Percentiles rank a stretch among this genome's conserved stretches.
phyloP scores from a whole-genome alignment of 2,329 filamentous ascomycete species.

The Alternaria triticimaculans region DNA sequence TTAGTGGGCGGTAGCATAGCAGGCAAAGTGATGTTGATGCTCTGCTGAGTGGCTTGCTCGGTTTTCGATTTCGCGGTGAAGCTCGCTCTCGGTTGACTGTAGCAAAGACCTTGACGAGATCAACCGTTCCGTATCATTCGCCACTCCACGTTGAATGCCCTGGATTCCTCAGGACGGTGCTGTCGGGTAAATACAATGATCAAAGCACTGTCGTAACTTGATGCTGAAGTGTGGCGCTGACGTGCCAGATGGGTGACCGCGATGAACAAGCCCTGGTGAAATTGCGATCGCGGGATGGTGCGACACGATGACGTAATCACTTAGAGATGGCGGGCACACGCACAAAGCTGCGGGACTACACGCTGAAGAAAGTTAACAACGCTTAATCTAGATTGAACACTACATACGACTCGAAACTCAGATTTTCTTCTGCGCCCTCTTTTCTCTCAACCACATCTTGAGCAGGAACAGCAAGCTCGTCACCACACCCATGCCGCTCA shows the following conservation, averaged over 20 bases:
- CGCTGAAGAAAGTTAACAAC: background rate
- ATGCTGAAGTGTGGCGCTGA: background rate
- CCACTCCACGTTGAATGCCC: background rate
- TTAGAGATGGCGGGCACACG: background rate
- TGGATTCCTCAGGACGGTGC: background rate
- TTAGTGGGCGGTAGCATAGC: background rate
- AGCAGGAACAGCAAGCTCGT: slow-evolving; percentile 32
- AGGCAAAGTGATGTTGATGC: background rate
- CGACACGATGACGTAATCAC: background rate
- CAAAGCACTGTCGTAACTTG: too few species aligned
- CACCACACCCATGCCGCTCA: slow-evolving; percentile 38
- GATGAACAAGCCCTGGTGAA: background rate
- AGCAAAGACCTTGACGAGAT: background rate
- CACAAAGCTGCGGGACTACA: background rate
- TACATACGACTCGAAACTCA: background rate
- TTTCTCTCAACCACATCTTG: slow-evolving; percentile 24
- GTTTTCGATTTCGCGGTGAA: background rate
- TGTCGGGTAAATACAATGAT: background rate
- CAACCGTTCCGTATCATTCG: background rate
- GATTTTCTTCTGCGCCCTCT: background rate
- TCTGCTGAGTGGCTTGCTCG: background rate
- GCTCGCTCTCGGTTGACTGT: background rate
- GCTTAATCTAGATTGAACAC: background rate
- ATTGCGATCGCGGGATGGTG: background rate
- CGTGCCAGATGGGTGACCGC: background rate